These are phyloP conservation scores for Rhizophora mangle DNA, from an alignment of 345 rosid species.

Conservation along the genomic window DNA sequence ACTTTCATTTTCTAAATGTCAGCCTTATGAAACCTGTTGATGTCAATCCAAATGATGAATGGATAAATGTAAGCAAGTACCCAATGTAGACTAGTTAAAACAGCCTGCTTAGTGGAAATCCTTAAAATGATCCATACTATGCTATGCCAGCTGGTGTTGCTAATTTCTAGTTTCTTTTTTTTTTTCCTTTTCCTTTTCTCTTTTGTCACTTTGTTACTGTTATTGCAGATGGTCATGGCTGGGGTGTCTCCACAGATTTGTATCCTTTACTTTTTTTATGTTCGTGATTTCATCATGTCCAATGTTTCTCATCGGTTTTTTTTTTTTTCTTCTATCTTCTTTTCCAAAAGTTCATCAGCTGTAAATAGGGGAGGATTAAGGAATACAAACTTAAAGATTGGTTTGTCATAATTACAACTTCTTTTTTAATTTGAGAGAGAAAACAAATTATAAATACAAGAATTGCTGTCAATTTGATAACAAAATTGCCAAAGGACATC, in stretches of 20 bases:
- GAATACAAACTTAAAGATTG: not conserved
- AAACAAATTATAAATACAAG: not conserved
- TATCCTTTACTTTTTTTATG: conserved; percentile 43
- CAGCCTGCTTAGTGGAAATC: conserved; percentile 8
- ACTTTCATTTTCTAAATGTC: conserved; percentile 29
- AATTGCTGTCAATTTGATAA: not conserved
- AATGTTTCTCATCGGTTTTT: not conserved
- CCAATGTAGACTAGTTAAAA: conserved; percentile 3
- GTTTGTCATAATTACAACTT: not conserved
- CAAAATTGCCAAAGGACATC: conserved; percentile 1
- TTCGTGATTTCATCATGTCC: not conserved
- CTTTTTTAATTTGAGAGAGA: conserved; percentile 5
- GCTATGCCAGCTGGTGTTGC: conserved; percentile 7
- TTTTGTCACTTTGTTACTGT: conserved; percentile 3
- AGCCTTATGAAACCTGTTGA: conserved; percentile 91
- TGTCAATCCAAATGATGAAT: conserved; percentile 88
- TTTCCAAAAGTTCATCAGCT: not conserved
- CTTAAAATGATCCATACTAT: not conserved
- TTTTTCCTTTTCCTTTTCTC: conserved; percentile 8
- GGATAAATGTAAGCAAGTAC: conserved; percentile 78
- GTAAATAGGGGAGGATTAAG: not conserved
- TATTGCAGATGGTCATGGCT: conserved; percentile 84
- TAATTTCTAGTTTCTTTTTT: not conserved
- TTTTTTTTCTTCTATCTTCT: not conserved
- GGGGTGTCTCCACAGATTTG: conserved; percentile 90